phyloP scores from a whole-genome alignment of 1,139 yeast species.

The Magnusiomyces ingens region DNA sequence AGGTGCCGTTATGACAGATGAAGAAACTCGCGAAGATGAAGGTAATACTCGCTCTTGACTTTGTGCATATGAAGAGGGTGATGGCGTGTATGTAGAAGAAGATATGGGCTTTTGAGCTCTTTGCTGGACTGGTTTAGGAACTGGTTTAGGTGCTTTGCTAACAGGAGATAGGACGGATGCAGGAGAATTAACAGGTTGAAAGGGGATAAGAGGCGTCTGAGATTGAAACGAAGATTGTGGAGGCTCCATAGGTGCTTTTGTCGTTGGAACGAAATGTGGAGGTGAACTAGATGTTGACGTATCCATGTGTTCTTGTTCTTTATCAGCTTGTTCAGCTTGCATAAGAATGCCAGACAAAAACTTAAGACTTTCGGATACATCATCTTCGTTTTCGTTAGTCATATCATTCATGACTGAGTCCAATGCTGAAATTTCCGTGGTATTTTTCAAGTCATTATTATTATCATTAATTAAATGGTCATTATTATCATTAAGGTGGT shows the following conservation, averaged over 20 bases:
- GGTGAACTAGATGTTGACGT: background rate
- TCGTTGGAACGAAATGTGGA: background rate
- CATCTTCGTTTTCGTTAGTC: background rate
- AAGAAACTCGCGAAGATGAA: too few relatives aligned
- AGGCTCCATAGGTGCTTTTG: background rate
- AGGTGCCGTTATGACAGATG: too few relatives aligned
- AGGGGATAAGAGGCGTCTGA: too few relatives aligned
- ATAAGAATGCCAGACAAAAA: background rate
- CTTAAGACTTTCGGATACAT: conserved; percentile 1
- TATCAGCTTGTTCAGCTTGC: background rate
- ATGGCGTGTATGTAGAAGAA: too few relatives aligned
- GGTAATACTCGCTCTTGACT: too few relatives aligned
- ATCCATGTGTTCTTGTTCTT: background rate
- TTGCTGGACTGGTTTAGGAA: too few relatives aligned
- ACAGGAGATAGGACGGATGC: too few relatives aligned
- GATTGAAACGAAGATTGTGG: background rate
- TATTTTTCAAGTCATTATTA: background rate
- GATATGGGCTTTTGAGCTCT: too few relatives aligned
- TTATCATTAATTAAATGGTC: background rate
- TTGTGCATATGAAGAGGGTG: too few relatives aligned
- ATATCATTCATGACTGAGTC: background rate
- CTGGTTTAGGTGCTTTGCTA: too few relatives aligned
- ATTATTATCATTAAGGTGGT: background rate
- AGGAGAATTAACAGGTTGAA: too few relatives aligned
- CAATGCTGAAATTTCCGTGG: background rate